Percentiles rank a stretch among this genome's conserved stretches.
These are phyloP conservation scores for Asterophora lycoperdoides DNA, from an alignment of 768 basidiomycete species.

Conservation along the genomic window DNA sequence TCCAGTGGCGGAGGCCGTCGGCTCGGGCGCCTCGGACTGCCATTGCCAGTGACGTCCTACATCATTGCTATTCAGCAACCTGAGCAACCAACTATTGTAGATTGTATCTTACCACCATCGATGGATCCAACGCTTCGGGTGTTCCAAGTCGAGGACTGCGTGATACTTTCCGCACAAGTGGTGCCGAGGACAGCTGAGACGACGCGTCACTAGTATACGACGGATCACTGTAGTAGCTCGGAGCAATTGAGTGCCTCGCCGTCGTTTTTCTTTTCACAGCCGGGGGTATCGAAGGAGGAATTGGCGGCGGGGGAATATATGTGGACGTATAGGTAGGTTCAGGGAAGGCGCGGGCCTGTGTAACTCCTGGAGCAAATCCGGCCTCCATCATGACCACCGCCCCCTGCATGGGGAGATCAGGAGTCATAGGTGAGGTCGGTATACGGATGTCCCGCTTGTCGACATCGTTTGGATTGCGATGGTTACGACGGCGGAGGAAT, in stretches of 20 bases:
- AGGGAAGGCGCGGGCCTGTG: conserved; percentile 16
- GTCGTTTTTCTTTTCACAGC: conserved; percentile 9
- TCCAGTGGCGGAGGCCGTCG: conserved; percentile 28
- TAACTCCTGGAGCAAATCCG: conserved; percentile 14
- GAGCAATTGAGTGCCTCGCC: conserved; percentile 31
- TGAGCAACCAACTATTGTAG: conserved; percentile 1
- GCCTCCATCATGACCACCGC: conserved; percentile 26
- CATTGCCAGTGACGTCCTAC: conserved; percentile 10
- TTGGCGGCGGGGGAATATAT: conserved; percentile 17
- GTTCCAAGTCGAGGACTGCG: conserved; percentile 6
- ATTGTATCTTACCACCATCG: conserved; percentile 9
- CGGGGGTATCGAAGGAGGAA: conserved; percentile 1
- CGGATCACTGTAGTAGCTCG: conserved; percentile 36
- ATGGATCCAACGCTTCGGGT: conserved; percentile 3
- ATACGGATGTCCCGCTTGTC: conserved; percentile 24
- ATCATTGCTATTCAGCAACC: conserved; percentile 8
- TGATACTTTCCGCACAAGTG: conserved; percentile 25
- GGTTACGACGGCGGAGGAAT: conserved; percentile 22
- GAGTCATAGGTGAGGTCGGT: conserved; percentile 21
- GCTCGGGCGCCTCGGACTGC: conserved; percentile 26
- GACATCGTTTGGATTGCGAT: conserved; percentile 5
- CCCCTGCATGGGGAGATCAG: conserved; percentile 31
- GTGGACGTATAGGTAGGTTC: conserved; percentile 24
- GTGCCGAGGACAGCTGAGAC: conserved; percentile 24
- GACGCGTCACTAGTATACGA: conserved; percentile 21